These are phyloP conservation scores for Solanum piurae DNA, from an alignment of 257 asterid genomes.

Conservation along the genomic window DNA sequence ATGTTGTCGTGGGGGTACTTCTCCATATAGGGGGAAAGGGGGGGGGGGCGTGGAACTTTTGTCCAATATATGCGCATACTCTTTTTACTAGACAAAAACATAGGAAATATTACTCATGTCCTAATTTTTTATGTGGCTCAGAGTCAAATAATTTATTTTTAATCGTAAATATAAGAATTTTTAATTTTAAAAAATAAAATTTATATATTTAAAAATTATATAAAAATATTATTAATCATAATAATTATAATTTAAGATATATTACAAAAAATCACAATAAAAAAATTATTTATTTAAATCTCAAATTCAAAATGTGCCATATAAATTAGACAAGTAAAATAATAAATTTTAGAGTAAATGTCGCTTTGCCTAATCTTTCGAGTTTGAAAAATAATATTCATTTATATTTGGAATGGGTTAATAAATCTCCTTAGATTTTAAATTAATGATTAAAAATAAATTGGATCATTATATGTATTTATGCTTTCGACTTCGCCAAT, in stretches of 20 bases:
- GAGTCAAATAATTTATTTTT: neutral
- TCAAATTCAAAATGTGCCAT: no score
- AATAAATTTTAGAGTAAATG: neutral
- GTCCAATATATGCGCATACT: neutral
- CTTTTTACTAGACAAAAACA: neutral
- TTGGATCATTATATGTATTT: neutral
- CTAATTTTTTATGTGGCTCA: neutral
- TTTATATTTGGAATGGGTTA: neutral
- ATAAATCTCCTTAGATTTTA: neutral
- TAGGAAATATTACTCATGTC: no score
- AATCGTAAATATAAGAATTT: no score
- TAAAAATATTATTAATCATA: no score
- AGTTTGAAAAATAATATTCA: neutral
- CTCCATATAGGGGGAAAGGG: no score
- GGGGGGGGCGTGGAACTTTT: neutral
- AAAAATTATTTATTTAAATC: no score
- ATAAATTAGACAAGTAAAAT: no score
- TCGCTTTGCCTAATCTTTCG: neutral
- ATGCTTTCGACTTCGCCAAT: neutral
- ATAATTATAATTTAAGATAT: no score
- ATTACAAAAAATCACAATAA: no score
- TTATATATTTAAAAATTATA: no score
- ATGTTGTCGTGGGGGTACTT: no score
- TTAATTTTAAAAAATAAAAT: no score
- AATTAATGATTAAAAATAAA: neutral